phyloP scores from a whole-genome alignment of 2,329 filamentous ascomycete species.

The Trichoderma sp. region DNA sequence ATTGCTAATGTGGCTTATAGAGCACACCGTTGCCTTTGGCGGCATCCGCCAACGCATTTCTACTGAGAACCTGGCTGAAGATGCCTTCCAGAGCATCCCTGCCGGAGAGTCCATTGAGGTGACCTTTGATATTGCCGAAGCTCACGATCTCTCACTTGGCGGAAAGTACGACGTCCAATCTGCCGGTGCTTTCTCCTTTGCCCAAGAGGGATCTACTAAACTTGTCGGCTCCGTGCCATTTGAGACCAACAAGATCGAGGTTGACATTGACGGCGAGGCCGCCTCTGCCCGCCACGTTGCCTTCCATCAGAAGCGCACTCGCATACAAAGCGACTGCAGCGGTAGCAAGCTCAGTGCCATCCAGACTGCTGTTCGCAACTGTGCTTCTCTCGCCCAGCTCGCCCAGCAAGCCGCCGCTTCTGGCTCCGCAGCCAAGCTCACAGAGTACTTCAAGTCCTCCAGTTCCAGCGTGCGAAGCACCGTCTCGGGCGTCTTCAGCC shows the following conservation, averaged over 20 bases:
- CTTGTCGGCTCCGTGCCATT: constrained; percentile 61
- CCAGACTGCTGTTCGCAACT: constrained; percentile 57
- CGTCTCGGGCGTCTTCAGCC: constrained; percentile 56
- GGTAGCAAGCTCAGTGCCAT: constrained; percentile 51
- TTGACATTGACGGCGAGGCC: constrained; percentile 59
- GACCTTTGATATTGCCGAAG: constrained; percentile 59
- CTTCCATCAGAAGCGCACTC: constrained; percentile 55
- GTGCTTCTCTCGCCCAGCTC: constrained; percentile 55
- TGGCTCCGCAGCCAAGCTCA: constrained; percentile 54
- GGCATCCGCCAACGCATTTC: constrained; percentile 57
- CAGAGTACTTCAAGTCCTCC: constrained; percentile 67
- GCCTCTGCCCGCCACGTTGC: constrained; percentile 56
- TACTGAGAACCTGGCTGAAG: constrained; percentile 49
- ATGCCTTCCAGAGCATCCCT: constrained; percentile 55
- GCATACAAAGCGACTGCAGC: constrained; percentile 58
- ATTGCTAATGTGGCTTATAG: constrained; percentile 32
- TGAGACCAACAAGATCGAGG: constrained; percentile 61
- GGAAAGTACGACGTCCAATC: constrained; percentile 62
- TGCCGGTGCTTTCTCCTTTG: constrained; percentile 60
- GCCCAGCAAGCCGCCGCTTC: constrained; percentile 57
- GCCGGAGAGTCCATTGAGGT: constrained; percentile 55
- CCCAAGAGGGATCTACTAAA: constrained; percentile 54
- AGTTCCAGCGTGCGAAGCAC: constrained; percentile 47
- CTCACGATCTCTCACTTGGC: constrained; percentile 55
- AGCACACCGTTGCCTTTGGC: constrained; percentile 52